Conservation (phyloP, 371 early-diverging fungal species). For the Mortierella sp. region DNA sequence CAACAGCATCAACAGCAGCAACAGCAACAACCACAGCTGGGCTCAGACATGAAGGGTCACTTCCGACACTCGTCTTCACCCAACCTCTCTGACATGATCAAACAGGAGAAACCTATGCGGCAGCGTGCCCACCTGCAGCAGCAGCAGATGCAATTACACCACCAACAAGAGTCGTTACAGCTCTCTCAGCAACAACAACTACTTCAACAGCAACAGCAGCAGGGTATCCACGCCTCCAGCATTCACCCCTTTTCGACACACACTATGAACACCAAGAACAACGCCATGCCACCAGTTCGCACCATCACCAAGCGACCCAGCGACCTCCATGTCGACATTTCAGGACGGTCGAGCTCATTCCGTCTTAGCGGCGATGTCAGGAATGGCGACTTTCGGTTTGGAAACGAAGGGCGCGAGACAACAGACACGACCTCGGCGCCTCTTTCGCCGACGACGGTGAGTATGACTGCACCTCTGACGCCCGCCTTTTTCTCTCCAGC, state of each 20-base stretch:
- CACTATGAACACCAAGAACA: constrained; percentile 14
- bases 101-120: constrained; percentile 28
- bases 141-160: constrained; percentile 34
- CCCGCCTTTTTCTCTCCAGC: constrained; percentile 80
- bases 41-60: constrained; percentile 41
- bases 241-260: constrained; percentile 44
- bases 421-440: constrained; percentile 39
- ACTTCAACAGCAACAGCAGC: constrained; percentile 14
- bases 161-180: constrained; percentile 30
- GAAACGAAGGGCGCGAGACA: constrained; percentile 33
- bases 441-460: constrained; percentile 36
- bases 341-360: constrained; percentile 54
- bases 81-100: constrained; percentile 39
- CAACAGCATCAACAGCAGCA: constrained; percentile 14
- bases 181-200: constrained; percentile 34
- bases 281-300: constrained; percentile 27
- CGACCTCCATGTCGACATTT: constrained; percentile 56
- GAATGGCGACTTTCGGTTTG: constrained; percentile 54
- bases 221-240: constrained; percentile 17
- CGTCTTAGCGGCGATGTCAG: constrained; percentile 54
- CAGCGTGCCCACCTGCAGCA: constrained; percentile 28
- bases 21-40: constrained; percentile 16
- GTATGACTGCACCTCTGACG: constrained; percentile 61
- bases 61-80: constrained; percentile 43
- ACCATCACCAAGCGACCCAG: constrained; percentile 53